phyloP scores from a whole-genome alignment of 164 flowering plant genomes.

The Piper betle region DNA sequence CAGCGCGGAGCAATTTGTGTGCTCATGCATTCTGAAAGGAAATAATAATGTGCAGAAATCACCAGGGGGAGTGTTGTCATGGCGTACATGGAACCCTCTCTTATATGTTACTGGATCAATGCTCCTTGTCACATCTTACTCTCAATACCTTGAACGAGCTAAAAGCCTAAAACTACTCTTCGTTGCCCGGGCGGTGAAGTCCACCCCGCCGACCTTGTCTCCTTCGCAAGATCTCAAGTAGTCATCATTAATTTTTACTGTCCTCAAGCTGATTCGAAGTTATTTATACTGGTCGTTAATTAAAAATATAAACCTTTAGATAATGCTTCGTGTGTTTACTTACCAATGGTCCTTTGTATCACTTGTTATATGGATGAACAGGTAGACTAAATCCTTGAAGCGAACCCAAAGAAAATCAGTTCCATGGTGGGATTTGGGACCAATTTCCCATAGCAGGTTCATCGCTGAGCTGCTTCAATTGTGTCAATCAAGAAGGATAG shows the following conservation, averaged over 20 bases:
- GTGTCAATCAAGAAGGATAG: constrained; percentile 28
- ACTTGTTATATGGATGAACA: background rate
- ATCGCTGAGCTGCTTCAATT: constrained; percentile 67
- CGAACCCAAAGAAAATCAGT: constrained; percentile 36
- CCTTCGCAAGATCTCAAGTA: no score
- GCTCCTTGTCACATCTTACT: no score
- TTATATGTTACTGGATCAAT: constrained; percentile 13
- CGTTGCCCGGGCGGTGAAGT: constrained; percentile 24
- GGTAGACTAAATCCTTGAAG: constrained; percentile 53
- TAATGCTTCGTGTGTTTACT: background rate
- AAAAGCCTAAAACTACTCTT: constrained; percentile 7
- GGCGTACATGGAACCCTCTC: constrained; percentile 14
- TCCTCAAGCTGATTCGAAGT: no score
- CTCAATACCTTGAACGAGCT: constrained; percentile 19
- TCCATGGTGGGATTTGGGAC: constrained; percentile 62
- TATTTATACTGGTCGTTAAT: background rate
- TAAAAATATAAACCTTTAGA: background rate
- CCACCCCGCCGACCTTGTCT: constrained; percentile 14
- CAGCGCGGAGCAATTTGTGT: constrained; percentile 39
- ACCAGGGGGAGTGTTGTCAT: constrained; percentile 33
- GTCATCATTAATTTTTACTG: no score
- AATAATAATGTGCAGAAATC: constrained; percentile 24
- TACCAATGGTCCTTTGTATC: background rate
- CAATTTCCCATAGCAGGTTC: constrained; percentile 32
- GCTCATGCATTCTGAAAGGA: constrained; percentile 34